Conservation (phyloP, 2,329 filamentous ascomycete genomes). For the Pseudopyrenochaeta lycopersici region DNA sequence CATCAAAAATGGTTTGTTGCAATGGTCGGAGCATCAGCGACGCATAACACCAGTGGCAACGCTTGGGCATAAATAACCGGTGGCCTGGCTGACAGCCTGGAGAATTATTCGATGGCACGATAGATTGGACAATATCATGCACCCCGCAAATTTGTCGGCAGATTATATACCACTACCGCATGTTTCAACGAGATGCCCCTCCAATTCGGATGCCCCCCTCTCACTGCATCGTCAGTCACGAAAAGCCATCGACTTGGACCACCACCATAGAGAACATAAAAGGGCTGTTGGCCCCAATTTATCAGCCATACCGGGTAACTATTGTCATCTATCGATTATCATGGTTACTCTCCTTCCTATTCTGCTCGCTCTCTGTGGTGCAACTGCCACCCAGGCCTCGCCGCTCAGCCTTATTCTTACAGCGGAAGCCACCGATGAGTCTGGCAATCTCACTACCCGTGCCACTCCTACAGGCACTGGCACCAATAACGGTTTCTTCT, state of each 20-base stretch:
- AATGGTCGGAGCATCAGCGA: neutral
- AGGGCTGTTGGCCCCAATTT: constrained; percentile 6
- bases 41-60: neutral
- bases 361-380: constrained; percentile 36
- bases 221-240: constrained; percentile 11
- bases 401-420: constrained; percentile 35
- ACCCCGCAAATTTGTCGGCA: constrained; percentile 39
- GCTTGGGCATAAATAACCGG: constrained; percentile 35
- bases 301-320: constrained; percentile 17
- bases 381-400: constrained; percentile 35
- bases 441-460: constrained; percentile 23
- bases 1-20: neutral
- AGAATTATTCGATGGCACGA: constrained; percentile 10
- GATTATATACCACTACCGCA: constrained; percentile 23
- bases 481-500: constrained; percentile 43
- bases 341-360: constrained; percentile 45
- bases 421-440: constrained; percentile 17
- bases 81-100: constrained; percentile 21
- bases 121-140: constrained; percentile 12
- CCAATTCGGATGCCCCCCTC: constrained; percentile 21
- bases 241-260: constrained; percentile 9
- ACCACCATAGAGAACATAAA: constrained; percentile 25
- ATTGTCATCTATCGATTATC: constrained; percentile 14
- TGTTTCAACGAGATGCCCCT: constrained; percentile 4
- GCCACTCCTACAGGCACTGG: constrained; percentile 35